Evolutionary conservation across 352 stramenopile species (phyloP).

Genomic region (Globisporangium perplexum): DNA sequence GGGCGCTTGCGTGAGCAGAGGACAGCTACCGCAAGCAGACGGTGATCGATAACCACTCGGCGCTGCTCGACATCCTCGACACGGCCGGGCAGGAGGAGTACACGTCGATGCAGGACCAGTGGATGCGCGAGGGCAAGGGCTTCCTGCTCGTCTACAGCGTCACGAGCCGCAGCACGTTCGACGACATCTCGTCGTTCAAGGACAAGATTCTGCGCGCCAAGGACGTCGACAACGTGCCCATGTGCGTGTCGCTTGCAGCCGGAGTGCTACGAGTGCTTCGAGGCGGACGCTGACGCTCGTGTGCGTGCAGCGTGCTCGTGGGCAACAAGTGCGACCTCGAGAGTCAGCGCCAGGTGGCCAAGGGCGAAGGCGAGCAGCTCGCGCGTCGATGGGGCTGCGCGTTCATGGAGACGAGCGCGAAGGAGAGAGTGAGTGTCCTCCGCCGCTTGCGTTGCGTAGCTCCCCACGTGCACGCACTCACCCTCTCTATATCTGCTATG

Average conservation of each 20-base stretch:
- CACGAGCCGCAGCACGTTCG: constrained; percentile 86
- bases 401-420: constrained; percentile 88
- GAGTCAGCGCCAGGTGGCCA: constrained; percentile 60
- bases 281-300: background rate
- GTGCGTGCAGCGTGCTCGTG: constrained; percentile 58
- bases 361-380: constrained; percentile 57
- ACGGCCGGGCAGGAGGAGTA: constrained; percentile 91
- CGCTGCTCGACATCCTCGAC: constrained; percentile 89
- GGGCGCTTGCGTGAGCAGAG: constrained; percentile 51
- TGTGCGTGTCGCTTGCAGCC: constrained; percentile 30
- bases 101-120: constrained; percentile 90
- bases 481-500: no score
- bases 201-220: constrained; percentile 89
- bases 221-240: constrained; percentile 82
- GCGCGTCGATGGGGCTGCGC: constrained; percentile 72
- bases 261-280: no score
- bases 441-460: constrained; percentile 1
- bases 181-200: constrained; percentile 86
- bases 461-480: background rate
- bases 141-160: constrained; percentile 90
- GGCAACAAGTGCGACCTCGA: constrained; percentile 88
- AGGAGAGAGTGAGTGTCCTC: constrained; percentile 57
- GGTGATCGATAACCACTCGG: constrained; percentile 75
- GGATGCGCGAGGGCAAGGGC: constrained; percentile 90
- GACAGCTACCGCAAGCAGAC: constrained; percentile 91